phyloP scores from a whole-genome alignment of 2,329 filamentous ascomycete genomes.

The Trichoderma koningiopsis region DNA sequence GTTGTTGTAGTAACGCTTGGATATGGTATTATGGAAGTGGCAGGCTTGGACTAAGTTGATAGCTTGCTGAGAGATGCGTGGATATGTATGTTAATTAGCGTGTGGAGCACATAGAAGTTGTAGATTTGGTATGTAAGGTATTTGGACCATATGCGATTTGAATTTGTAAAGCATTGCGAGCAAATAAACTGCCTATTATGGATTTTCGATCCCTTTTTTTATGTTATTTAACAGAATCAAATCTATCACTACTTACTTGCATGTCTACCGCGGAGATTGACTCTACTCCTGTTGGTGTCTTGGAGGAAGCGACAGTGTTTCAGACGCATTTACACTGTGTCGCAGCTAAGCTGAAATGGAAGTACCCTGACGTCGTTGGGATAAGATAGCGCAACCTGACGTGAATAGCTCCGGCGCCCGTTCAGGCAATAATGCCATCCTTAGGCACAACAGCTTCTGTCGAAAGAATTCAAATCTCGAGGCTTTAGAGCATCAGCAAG shows the following conservation, averaged over 20 bases:
- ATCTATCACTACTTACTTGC: neutral
- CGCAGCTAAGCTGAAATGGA: slow-evolving; percentile 32
- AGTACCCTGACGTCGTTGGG: slow-evolving; percentile 37
- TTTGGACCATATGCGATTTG: neutral
- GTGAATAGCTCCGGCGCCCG: slow-evolving; percentile 5
- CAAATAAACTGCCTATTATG: neutral
- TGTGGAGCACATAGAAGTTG: slow-evolving; percentile 8
- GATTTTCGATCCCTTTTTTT: neutral
- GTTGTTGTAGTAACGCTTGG: slow-evolving; percentile 83
- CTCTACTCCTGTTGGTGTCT: neutral
- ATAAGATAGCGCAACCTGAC: slow-evolving; percentile 24
- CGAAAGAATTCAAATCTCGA: neutral
- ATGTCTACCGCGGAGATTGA: neutral
- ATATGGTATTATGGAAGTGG: slow-evolving; percentile 84
- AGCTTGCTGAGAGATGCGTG: too few species aligned
- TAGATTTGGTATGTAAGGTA: neutral
- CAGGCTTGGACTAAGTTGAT: slow-evolving; percentile 55
- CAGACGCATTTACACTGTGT: slow-evolving; percentile 28
- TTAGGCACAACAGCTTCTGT: neutral
- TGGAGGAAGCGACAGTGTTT: neutral
- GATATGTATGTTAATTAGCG: neutral
- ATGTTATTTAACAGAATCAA: neutral
- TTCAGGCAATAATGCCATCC: slow-evolving; percentile 17
- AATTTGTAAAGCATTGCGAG: neutral
- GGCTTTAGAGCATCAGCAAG: neutral